Evolutionary conservation across 352 stramenopile species (phyloP), one percentile per base, ranked within the genome.

Genomic region (Salisapilia sapeloensis): DNA sequence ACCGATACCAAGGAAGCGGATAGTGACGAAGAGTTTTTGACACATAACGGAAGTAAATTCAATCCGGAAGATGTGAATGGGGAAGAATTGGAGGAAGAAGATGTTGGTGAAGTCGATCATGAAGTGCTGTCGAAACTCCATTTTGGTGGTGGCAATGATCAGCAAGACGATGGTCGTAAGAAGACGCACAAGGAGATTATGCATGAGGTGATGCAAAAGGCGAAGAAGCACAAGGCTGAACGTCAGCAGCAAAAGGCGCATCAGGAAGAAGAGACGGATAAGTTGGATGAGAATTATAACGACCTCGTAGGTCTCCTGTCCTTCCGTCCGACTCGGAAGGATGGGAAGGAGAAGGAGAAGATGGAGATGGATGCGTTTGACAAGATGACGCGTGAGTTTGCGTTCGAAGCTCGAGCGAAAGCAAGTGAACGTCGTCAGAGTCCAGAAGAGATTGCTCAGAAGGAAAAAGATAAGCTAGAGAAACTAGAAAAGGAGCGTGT

Each of bases 391-490:
- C 52, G 56, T 6, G 66, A 84, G 43, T 59, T 90, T 17, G 67
- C 72, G 53, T 93, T 94, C 42, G 84, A 96, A 34, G 64, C 66
- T n/a, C 95, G 95, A 51, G 78, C 79, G 0, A 82, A 92, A 32
- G 90, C 92, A 4, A 93, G 78, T 12, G 91, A 97, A 53, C 72
- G 93, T 14, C 93, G 81, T 0, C 90, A 97, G 69, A 96, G 86
- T 19, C 69, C 80, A 0, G 93, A 97, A 51, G 93, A 98, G 45
- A 70, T 83, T 18, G 92, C 89, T 35, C 79, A 90, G 44, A 85
- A 90, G 44, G 85, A 97, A 51, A 62, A 81, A 13, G 84, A 97
- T 27, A 59, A 71, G 26, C 54, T 98, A 15, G 64, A 89, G 6
- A 65, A 94, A 43, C 46, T 97, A 12, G 92, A 98, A 56, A 85